These are phyloP conservation scores for Penicillium sp. DNA, from an alignment of 2,329 filamentous ascomycete species.

Conservation along the genomic window DNA sequence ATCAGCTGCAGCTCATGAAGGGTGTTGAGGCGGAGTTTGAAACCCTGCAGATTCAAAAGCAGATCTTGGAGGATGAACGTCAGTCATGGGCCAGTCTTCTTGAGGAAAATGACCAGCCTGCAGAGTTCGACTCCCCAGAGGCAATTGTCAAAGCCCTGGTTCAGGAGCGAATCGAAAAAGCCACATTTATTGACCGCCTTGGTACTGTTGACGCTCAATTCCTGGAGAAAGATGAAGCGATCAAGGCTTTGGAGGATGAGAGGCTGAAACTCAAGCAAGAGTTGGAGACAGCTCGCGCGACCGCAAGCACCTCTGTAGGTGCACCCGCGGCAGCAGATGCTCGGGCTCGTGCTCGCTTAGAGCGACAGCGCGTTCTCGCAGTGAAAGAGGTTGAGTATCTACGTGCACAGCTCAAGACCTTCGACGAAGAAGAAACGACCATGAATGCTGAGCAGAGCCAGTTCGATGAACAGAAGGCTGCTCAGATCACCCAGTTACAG, in stretches of 20 bases:
- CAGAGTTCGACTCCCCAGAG: slow-evolving; percentile 85
- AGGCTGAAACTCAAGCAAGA: slow-evolving; percentile 65
- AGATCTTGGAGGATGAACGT: slow-evolving; percentile 85
- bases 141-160: slow-evolving; percentile 81
- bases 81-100: slow-evolving; percentile 85
- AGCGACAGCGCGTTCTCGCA: slow-evolving; percentile 81
- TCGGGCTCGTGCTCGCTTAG: slow-evolving; percentile 71
- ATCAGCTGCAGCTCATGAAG: slow-evolving; percentile 73
- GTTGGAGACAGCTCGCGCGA: slow-evolving; percentile 66
- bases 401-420: slow-evolving; percentile 83
- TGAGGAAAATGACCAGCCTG: slow-evolving; percentile 63
- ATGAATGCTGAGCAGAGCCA: slow-evolving; percentile 70
- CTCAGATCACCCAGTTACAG: slow-evolving; percentile 79
- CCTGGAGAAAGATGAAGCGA: slow-evolving; percentile 71
- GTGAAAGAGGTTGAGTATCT: slow-evolving; percentile 93
- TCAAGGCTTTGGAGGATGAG: slow-evolving; percentile 71
- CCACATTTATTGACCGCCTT: slow-evolving; percentile 76
- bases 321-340: slow-evolving; percentile 57
- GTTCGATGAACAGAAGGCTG: slow-evolving; percentile 71
- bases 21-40: slow-evolving; percentile 72
- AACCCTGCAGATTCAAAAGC: slow-evolving; percentile 78
- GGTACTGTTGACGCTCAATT: slow-evolving; percentile 78
- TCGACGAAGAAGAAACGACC: slow-evolving; percentile 84
- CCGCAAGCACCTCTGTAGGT: slow-evolving; percentile 30
- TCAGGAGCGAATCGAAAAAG: slow-evolving; percentile 75